phyloP scores from a whole-genome alignment of 2,329 filamentous ascomycete genomes.

The Trichophyton verrucosum region DNA sequence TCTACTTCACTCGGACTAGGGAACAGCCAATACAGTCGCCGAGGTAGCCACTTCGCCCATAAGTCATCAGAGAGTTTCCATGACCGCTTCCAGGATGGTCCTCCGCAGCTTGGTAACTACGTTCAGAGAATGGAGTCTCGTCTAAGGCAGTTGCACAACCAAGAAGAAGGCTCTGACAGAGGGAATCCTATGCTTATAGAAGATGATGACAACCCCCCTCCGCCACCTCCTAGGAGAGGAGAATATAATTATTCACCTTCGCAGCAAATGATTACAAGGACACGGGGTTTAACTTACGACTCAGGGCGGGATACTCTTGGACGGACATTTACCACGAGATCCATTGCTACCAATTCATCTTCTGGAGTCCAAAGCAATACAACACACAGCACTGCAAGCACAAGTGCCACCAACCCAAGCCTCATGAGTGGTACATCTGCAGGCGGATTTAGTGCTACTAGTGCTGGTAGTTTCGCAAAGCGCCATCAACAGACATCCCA shows the following conservation, averaged over 20 bases:
- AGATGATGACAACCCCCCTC: conserved; percentile 41
- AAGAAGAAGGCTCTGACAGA: conserved; percentile 30
- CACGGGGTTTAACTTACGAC: conserved; percentile 50
- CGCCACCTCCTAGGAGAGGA: conserved; percentile 49
- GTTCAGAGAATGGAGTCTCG: conserved; percentile 85
- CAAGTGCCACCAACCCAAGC: conserved; percentile 67
- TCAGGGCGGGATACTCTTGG: conserved; percentile 56
- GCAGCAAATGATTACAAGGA: conserved; percentile 26
- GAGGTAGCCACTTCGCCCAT: conserved; percentile 46
- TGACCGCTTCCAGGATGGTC: conserved; percentile 43
- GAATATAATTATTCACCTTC: conserved; percentile 21
- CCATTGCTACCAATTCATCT: conserved; percentile 67
- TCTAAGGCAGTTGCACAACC: conserved; percentile 56
- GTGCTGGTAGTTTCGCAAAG: conserved; percentile 81
- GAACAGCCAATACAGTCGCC: conserved; percentile 33
- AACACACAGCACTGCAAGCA: conserved; percentile 55
- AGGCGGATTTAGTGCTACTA: conserved; percentile 83
- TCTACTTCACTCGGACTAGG: conserved; percentile 64
- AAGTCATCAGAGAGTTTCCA: conserved; percentile 35
- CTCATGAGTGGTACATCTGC: conserved; percentile 91
- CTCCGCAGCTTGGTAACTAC: conserved; percentile 69
- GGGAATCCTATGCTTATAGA: conserved; percentile 38
- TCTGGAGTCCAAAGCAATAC: conserved; percentile 55
- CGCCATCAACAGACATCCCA: conserved; percentile 29
- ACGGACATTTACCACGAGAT: conserved; percentile 79